Evolutionary conservation across 2,329 filamentous ascomycete species (phyloP), one percentile per base, ranked within the genome.

Genomic region (Sphaceloma murrayae): DNA sequence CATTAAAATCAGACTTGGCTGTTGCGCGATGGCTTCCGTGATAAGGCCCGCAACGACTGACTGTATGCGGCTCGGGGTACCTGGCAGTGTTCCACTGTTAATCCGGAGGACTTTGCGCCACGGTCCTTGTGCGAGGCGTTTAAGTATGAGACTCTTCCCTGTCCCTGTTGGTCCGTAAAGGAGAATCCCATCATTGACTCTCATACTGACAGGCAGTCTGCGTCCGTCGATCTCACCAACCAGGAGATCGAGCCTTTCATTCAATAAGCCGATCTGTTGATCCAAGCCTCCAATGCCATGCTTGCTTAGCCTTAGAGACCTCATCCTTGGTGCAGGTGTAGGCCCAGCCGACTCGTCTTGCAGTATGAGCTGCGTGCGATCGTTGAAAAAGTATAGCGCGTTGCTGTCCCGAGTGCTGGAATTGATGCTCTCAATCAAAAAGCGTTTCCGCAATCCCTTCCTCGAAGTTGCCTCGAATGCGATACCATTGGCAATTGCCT

Each of bases 151-250:
- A 0, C 78, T 82, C 65, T 95, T 95, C 17, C 89, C 89, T 0
- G 85, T 93, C 8, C 89, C 88, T 49, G 77, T 76, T 13, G 84
- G 80, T 10, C 89, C 89, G 58, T 93, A 80, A 3, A 95, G 68
- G 17, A 91, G 70, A 26, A 91, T 72, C 0, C 77, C 78, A 74
- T 70, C 1, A 52, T 63, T 54, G 57, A 59, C 54, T 54, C 58
- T 52, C 61, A 65, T 45, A 24, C 39, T 36, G 10, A 44, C 30
- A 17, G 40, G 43, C 10, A 52, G 26, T 17, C 34, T 46, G 18
- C 22, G 43, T 5, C 51, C 44, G n/a, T 39, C 43, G 43, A 43
- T 40, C 16, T 49, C 44, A 18, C 58, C 58, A 31, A 57, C 50
- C 14, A 67, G 54, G 19, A 55, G 49, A 19, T 53, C 52, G 17